phyloP scores from a whole-genome alignment of 1,139 yeast genomes.

The Yamadazyma blattariae region DNA sequence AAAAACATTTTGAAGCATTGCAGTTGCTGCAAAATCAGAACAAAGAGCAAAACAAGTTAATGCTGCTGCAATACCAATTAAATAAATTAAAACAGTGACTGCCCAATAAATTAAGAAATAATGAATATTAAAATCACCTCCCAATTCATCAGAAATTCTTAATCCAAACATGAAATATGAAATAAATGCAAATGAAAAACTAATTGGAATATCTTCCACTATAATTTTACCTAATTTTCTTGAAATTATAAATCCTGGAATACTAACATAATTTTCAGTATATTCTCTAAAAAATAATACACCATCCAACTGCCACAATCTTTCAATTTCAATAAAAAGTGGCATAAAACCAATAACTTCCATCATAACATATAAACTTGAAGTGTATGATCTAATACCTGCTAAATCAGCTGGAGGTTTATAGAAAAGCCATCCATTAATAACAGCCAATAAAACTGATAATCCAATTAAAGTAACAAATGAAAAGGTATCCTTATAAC shows the following conservation, averaged over 20 bases:
- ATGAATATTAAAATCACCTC: slow-evolving; percentile 21
- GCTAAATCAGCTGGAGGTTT: slow-evolving; percentile 59
- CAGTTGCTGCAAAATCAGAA: slow-evolving; percentile 63
- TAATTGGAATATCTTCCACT: slow-evolving; percentile 67
- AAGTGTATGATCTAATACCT: slow-evolving; percentile 66
- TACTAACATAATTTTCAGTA: slow-evolving; percentile 65
- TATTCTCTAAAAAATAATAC: slow-evolving; percentile 70
- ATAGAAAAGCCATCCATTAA: slow-evolving; percentile 76
- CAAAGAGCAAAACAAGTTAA: slow-evolving; percentile 56
- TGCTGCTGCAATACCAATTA: slow-evolving; percentile 56
- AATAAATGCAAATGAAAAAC: slow-evolving; percentile 55
- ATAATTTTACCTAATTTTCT: slow-evolving; percentile 65
- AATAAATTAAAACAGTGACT: slow-evolving; percentile 52
- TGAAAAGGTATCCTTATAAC: slow-evolving; percentile 60
- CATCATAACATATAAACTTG: slow-evolving; percentile 60
- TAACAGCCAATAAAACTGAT: slow-evolving; percentile 53
- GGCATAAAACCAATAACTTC: slow-evolving; percentile 71
- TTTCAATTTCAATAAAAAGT: slow-evolving; percentile 67
- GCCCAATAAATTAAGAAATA: slow-evolving; percentile 64
- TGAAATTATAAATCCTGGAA: slow-evolving; percentile 65
- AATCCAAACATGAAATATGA: slow-evolving; percentile 82
- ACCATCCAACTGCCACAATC: slow-evolving; percentile 70
- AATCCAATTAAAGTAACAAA: slow-evolving; percentile 54
- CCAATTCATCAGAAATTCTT: slow-evolving; percentile 24
- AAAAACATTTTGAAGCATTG: slow-evolving; percentile 59